phyloP scores from a whole-genome alignment of 1,139 yeast genomes.

The Taphrina sp. region DNA sequence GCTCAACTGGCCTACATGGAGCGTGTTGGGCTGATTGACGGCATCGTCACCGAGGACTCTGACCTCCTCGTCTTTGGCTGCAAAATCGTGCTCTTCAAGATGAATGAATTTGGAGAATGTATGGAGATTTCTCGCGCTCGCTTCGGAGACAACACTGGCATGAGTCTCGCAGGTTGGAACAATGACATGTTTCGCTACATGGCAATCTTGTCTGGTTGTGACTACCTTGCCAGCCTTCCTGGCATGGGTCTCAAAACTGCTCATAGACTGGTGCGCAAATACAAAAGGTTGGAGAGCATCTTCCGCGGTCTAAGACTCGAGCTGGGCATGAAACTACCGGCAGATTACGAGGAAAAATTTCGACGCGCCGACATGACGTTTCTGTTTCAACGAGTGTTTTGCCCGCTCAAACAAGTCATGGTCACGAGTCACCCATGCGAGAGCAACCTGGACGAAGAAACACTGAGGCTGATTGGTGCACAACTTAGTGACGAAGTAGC shows the following conservation, averaged over 20 bases:
- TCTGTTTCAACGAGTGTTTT: constrained; percentile 79
- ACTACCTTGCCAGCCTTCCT: constrained; percentile 82
- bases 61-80: constrained; percentile 92
- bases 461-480: constrained; percentile 64
- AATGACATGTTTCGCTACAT: constrained; percentile 65
- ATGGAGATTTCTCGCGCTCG: constrained; percentile 59
- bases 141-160: constrained; percentile 46
- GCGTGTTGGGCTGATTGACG: constrained; percentile 69
- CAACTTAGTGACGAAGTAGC: constrained; percentile 11
- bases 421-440: constrained; percentile 55
- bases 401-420: constrained; percentile 55
- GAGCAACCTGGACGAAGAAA: constrained; percentile 43
- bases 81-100: constrained; percentile 67
- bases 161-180: constrained; percentile 50
- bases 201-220: constrained; percentile 93
- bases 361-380: constrained; percentile 74
- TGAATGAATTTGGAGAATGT: constrained; percentile 74
- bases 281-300: constrained; percentile 55
- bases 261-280: constrained; percentile 57
- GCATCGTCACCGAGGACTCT: constrained; percentile 89
- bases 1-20: constrained; percentile 94
- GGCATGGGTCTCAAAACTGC: constrained; percentile 82
- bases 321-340: constrained; percentile 60
- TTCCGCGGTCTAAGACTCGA: constrained; percentile 60
- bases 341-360: constrained; percentile 59